A percentile compares a stretch with the other conserved stretches of the same genome.
Conservation (phyloP, 768 basidiomycete species). For the Pleurotus djamor region DNA sequence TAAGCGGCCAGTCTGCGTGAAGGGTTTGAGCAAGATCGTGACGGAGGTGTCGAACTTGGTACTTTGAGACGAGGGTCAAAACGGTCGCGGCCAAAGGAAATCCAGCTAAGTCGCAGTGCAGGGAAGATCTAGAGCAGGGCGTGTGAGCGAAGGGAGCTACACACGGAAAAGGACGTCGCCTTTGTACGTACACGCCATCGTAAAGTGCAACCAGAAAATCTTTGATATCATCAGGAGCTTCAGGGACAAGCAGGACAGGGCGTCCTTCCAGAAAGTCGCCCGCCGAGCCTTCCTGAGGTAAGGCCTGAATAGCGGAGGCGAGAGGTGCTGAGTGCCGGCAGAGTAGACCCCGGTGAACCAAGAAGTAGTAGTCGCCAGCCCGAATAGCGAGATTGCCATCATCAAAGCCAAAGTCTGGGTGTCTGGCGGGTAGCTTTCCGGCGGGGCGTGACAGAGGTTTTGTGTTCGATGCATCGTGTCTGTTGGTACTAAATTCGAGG, state of each 20-base stretch:
- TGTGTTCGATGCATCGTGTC: conserved; percentile 21
- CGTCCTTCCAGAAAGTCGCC: conserved; percentile 51
- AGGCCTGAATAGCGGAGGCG: conserved; percentile 21
- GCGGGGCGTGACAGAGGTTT: conserved; percentile 7
- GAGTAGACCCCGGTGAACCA: conserved; percentile 67
- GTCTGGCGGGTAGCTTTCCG: conserved; percentile 27
- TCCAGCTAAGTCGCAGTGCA: conserved; percentile 45
- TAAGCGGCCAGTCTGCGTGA: conserved; percentile 55
- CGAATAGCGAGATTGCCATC: conserved; percentile 73
- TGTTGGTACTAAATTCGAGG: conserved; percentile 48
- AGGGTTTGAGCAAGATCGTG: conserved; percentile 55
- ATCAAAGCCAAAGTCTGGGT: conserved; percentile 56
- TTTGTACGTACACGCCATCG: conserved; percentile 59
- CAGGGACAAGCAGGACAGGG: conserved; percentile 52
- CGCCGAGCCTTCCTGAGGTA: neutral
- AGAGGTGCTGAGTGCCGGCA: conserved; percentile 61
- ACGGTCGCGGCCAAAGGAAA: conserved; percentile 55
- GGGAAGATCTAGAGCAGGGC: conserved; percentile 32
- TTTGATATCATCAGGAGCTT: conserved; percentile 54
- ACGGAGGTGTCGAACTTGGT: conserved; percentile 57
- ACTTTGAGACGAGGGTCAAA: conserved; percentile 63
- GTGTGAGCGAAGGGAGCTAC: conserved; percentile 11
- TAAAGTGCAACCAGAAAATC: conserved; percentile 65
- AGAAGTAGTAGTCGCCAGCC: conserved; percentile 55
- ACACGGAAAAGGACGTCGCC: neutral